A percentile compares a stretch with the other conserved stretches of the same genome.
These are phyloP conservation scores for Tolypocladium tundrense DNA, from an alignment of 2,329 filamentous ascomycete species.

Conservation along the genomic window DNA sequence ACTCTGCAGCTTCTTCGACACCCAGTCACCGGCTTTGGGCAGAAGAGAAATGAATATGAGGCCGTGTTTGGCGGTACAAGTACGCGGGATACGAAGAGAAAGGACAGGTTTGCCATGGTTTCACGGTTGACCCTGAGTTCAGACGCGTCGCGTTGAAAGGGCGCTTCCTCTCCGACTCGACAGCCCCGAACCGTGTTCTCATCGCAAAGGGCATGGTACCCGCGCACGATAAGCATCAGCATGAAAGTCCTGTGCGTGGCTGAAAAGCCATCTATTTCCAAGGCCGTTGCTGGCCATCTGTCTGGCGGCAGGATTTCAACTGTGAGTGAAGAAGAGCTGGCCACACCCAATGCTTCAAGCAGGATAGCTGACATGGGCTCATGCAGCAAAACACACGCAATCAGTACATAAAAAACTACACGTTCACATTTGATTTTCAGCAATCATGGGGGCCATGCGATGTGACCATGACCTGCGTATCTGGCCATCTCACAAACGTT, in stretches of 20 bases:
- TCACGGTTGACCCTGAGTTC: background rate
- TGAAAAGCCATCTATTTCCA: constrained; percentile 83
- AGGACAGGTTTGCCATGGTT: background rate
- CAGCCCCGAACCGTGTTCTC: background rate
- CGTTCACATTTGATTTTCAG: constrained; percentile 82
- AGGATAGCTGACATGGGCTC: constrained; percentile 10
- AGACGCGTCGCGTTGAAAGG: background rate
- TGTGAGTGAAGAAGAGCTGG: constrained; percentile 35
- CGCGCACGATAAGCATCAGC: background rate
- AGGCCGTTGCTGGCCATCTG: constrained; percentile 83
- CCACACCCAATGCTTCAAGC: background rate
- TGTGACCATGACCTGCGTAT: constrained; percentile 89
- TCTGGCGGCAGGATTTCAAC: constrained; percentile 63
- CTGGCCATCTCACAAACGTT: constrained; percentile 73
- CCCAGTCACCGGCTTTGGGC: background rate
- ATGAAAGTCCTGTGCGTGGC: constrained; percentile 48
- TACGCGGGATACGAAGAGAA: background rate
- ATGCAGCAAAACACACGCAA: constrained; percentile 56
- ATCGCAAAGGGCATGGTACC: background rate
- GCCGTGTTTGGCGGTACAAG: background rate
- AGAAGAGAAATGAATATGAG: background rate
- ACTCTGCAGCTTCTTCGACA: background rate
- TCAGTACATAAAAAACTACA: constrained; percentile 86
- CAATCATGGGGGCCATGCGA: constrained; percentile 67
- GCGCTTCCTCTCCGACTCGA: background rate